These are phyloP conservation scores for Rheum nobile DNA, from an alignment of 148 eudicot species.

Conservation along the genomic window DNA sequence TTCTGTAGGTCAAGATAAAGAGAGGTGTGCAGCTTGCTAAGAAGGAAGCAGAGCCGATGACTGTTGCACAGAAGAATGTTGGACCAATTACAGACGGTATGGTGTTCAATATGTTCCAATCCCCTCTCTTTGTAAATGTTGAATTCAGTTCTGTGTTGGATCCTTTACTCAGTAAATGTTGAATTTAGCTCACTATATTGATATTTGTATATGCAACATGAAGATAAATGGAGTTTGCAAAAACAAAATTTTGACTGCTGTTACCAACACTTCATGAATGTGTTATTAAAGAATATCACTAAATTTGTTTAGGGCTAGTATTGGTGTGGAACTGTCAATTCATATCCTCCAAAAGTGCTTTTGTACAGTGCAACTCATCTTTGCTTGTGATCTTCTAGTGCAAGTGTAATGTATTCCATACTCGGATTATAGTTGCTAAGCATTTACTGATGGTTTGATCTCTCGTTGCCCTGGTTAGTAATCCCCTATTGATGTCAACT, in stretches of 20 bases:
- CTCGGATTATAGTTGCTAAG: not conserved
- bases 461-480: too few species aligned
- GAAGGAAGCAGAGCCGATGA: slow-evolving; percentile 42
- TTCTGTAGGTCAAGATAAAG: slow-evolving; percentile 52
- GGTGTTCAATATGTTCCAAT: not conserved
- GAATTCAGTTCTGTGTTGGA: not conserved
- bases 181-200: not conserved
- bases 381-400: not conserved
- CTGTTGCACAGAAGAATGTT: slow-evolving; percentile 25
- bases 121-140: not conserved
- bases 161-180: not conserved
- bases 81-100: slow-evolving; percentile 50
- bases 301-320: not conserved
- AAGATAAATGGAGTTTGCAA: not conserved
- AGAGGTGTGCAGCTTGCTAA: slow-evolving; percentile 34
- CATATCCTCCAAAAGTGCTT: not conserved
- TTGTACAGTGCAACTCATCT: not conserved
- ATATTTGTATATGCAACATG: not conserved
- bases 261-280: not conserved
- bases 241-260: not conserved
- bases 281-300: not conserved
- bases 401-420: not conserved
- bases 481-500: too few species aligned
- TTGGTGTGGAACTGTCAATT: not conserved
- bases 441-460: not conserved